Percentiles rank a stretch among this genome's conserved stretches.
Conservation (phyloP, 345 rosid species). For the Theobroma cacao region DNA sequence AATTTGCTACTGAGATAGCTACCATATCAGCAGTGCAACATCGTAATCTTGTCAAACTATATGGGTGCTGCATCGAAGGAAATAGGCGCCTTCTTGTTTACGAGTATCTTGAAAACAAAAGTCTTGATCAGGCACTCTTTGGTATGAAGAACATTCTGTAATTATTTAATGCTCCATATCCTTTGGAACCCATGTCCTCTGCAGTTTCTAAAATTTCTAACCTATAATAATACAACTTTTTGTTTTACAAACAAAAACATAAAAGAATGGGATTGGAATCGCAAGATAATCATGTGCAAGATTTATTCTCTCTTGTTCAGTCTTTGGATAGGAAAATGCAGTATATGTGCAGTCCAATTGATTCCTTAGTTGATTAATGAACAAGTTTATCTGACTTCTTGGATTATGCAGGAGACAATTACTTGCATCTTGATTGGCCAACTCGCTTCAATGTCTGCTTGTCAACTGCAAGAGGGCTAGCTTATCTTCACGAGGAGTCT, state of each 20-base stretch:
- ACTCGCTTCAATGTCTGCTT: constrained; percentile 41
- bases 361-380: not conserved
- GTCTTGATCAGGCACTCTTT: constrained; percentile 68
- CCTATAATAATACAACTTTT: not conserved
- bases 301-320: not conserved
- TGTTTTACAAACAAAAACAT: not conserved
- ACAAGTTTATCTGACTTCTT: not conserved
- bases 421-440: constrained; percentile 40
- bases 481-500: constrained; percentile 56
- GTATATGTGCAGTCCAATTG: not conserved
- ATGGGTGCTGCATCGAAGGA: constrained; percentile 71
- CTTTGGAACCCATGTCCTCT: not conserved
- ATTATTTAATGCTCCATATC: not conserved
- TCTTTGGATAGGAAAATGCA: not conserved
- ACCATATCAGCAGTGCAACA: constrained; percentile 52
- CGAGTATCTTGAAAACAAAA: constrained; percentile 66
- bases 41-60: constrained; percentile 64
- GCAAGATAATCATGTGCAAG: not conserved
- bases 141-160: constrained; percentile 29
- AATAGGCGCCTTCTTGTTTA: constrained; percentile 57
- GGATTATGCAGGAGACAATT: constrained; percentile 16
- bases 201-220: not conserved
- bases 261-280: not conserved
- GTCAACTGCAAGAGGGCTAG: constrained; percentile 46
- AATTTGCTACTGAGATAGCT: constrained; percentile 32